phyloP scores from a whole-genome alignment of 202 grass and related monocot species.

The Sporobolus alterniflorus region DNA sequence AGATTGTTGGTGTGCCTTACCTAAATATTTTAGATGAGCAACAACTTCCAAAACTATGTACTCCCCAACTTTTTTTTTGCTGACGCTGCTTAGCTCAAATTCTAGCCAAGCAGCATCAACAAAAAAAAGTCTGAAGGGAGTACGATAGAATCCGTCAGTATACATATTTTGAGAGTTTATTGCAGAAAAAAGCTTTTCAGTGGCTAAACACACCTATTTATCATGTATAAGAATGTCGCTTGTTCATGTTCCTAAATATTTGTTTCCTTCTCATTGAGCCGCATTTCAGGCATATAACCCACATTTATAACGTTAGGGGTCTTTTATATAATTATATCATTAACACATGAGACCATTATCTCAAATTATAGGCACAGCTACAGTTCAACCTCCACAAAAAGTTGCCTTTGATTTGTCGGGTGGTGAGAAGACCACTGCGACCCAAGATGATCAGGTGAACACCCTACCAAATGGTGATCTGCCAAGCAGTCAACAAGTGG shows the following conservation, averaged over 20 bases:
- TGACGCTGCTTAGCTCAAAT: too few relatives aligned
- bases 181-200: neutral
- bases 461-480: slow-evolving; percentile 1
- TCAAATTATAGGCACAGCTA: slow-evolving; percentile 27
- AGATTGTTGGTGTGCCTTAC: neutral
- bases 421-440: neutral
- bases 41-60: slow-evolving; percentile 1
- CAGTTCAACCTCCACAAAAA: slow-evolving; percentile 16
- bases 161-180: slow-evolving; percentile 4
- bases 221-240: neutral
- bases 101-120: too few relatives aligned
- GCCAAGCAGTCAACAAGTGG: slow-evolving; percentile 15
- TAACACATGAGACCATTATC: neutral
- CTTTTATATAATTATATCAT: neutral
- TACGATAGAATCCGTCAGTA: neutral
- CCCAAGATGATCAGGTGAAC: slow-evolving; percentile 20
- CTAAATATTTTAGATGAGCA: neutral
- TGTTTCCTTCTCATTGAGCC: neutral
- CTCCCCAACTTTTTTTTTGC: too few relatives aligned
- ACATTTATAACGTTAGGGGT: neutral
- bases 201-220: neutral
- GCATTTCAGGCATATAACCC: neutral
- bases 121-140: too few relatives aligned
- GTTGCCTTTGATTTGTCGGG: slow-evolving; percentile 20
- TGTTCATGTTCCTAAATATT: neutral